Percentiles rank a stretch among this genome's conserved stretches.
Conservation (phyloP, 345 rosid genomes). For the Populus alba region DNA sequence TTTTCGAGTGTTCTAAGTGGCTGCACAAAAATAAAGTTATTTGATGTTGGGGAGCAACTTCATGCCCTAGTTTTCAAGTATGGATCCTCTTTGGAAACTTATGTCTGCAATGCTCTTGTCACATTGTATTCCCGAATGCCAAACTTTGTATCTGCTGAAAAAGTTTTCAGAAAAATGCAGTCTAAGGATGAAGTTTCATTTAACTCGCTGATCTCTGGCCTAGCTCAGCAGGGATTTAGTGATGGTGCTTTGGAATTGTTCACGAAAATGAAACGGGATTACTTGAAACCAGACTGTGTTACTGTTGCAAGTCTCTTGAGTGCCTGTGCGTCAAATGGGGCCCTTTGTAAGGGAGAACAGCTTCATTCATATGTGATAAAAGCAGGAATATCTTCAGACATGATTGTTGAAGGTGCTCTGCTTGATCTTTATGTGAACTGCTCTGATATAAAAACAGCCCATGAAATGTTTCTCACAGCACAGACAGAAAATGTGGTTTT, state of each 20-base stretch:
- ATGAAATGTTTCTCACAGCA: constrained; percentile 52
- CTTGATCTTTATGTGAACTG: constrained; percentile 83
- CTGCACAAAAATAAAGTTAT: constrained; percentile 54
- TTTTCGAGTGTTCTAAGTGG: constrained; percentile 84
- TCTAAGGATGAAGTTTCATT: constrained; percentile 68
- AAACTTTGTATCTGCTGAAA: constrained; percentile 57
- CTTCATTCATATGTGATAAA: constrained; percentile 69
- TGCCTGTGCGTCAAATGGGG: constrained; percentile 57
- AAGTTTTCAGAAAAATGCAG: constrained; percentile 58
- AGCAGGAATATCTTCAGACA: constrained; percentile 55
- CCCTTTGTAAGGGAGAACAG: constrained; percentile 51
- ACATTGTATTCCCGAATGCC: constrained; percentile 64
- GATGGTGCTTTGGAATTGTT: constrained; percentile 64
- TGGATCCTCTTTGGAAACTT: constrained; percentile 68
- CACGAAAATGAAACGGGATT: constrained; percentile 67
- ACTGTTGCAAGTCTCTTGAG: constrained; percentile 76
- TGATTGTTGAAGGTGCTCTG: constrained; percentile 75
- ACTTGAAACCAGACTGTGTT: constrained; percentile 66
- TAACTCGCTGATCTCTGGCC: constrained; percentile 82
- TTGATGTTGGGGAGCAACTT: constrained; percentile 62
- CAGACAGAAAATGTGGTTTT: constrained; percentile 69
- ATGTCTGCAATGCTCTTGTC: constrained; percentile 80
- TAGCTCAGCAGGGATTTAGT: constrained; percentile 58
- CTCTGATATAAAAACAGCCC: constrained; percentile 58
- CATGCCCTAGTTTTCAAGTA: constrained; percentile 65